phyloP scores from a whole-genome alignment of 257 asterid species.

The Forsythia suspensa region DNA sequence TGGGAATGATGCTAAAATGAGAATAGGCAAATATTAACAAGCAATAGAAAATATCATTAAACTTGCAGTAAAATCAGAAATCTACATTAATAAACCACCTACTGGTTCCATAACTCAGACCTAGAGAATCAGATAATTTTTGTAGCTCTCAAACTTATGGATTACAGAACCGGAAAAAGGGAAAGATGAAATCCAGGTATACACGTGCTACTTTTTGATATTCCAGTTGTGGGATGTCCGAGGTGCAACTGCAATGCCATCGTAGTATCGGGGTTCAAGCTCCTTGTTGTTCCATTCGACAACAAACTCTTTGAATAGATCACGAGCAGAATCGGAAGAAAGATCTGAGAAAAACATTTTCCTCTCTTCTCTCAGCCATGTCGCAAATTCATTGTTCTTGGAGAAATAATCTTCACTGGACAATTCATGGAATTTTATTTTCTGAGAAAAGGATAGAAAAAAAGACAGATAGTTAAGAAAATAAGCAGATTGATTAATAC shows the following conservation, averaged over 20 bases:
- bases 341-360: slow-evolving; percentile 68
- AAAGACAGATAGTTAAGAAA: neutral
- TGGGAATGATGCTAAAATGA: too few relatives aligned
- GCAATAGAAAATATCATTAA: neutral
- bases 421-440: slow-evolving; percentile 55
- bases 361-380: slow-evolving; percentile 86
- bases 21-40: neutral
- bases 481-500: neutral
- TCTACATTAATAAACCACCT: neutral
- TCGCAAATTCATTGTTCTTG: slow-evolving; percentile 83
- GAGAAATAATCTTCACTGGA: slow-evolving; percentile 83
- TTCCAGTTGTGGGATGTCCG: slow-evolving; percentile 88
- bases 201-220: slow-evolving; percentile 44
- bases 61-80: neutral
- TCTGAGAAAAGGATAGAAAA: slow-evolving; percentile 40
- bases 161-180: neutral
- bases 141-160: neutral
- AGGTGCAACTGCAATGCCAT: slow-evolving; percentile 78
- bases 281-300: slow-evolving; percentile 69
- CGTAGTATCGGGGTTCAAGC: slow-evolving; percentile 70
- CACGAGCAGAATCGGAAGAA: slow-evolving; percentile 69
- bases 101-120: neutral
- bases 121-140: neutral
- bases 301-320: slow-evolving; percentile 62
- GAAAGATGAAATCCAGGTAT: neutral